These are phyloP conservation scores for Leccinum huronense DNA, from an alignment of 1,284 basidiomycete species.

Conservation along the genomic window DNA sequence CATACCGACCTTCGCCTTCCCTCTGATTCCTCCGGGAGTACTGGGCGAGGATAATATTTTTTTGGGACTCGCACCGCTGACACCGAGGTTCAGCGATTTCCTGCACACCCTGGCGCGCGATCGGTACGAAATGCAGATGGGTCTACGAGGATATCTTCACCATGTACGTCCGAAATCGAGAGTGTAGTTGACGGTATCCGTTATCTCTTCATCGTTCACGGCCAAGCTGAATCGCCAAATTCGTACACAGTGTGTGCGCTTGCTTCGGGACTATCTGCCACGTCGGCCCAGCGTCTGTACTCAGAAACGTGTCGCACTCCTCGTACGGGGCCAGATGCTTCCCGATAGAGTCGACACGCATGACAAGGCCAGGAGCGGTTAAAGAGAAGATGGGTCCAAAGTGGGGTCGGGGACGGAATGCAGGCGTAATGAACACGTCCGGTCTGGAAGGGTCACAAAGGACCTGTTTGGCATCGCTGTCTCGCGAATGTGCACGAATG, in stretches of 20 bases:
- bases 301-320: conserved; percentile 92
- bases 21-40: conserved; percentile 65
- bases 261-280: conserved; percentile 81
- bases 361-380: conserved; percentile 89
- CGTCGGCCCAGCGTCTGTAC: conserved; percentile 82
- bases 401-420: conserved; percentile 87
- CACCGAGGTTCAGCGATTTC: conserved; percentile 68
- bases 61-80: too few relatives aligned
- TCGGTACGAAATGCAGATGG: conserved; percentile 6
- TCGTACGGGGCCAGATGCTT: conserved; percentile 72
- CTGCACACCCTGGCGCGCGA: conserved; percentile 58
- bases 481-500: conserved; percentile 62
- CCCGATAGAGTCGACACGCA: conserved; percentile 93
- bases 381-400: conserved; percentile 93
- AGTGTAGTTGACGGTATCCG: conserved; percentile 77
- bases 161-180: conserved; percentile 83
- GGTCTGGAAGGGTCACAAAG: conserved; percentile 60
- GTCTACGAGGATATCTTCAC: conserved; percentile 45
- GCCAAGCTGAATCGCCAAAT: conserved; percentile 87
- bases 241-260: conserved; percentile 95
- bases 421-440: conserved; percentile 82
- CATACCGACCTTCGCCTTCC: conserved; percentile 60
- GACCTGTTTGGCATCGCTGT: conserved; percentile 61
- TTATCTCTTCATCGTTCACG: conserved; percentile 85
- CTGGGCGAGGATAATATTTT: conserved; percentile 81